Evolutionary conservation across 306 rosid genomes (phyloP), one percentile per base, ranked within the genome.

Genomic region (Rosa multiflora): DNA sequence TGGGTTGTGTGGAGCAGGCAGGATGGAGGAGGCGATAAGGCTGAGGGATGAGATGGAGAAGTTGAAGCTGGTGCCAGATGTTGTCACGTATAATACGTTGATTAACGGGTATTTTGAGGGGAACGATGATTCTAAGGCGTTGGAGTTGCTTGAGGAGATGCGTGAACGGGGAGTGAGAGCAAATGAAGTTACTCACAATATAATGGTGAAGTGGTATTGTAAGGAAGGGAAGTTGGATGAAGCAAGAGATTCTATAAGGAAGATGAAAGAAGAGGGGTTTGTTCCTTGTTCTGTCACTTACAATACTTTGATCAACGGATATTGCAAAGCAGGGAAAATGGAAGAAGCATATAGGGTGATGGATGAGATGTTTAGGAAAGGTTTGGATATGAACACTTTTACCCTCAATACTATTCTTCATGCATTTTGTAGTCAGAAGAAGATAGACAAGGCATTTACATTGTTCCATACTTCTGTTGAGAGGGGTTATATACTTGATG

Each of bases 11-110:
- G 87, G 86, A n/a, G 87, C 84, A 44, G 97, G 97, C 43, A 92
- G 75, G 88, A 77, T 92, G 37, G 90, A 88, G 17, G 97, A 91
- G 47, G 97, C 99, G 9, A 47, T 91, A 73, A 80, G 87, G 85
- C 76, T 94, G 66, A 86, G 89, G 80, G 89, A 80, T 69, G 88
- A 88, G 82, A 94, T 94, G 99, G 93, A 82, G 81, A 83, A 49
- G 61, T 84, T 88, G 82, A 89, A 84, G 67, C 51, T 89, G 78
- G 46, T 78, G 37, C 95, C 95, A 0, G 97, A 94, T 85, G 89
- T 81, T 83, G 91, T 94, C 78, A 94, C 97, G 0, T 94, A 91
- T 85, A 94, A 94, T 83, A 94, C 97, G 11, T 80, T 94, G 91
- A 80, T 94, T 67, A 87, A 94, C 78, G 94, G 90, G 78, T 86